A percentile compares a stretch with the other conserved stretches of the same genome.
phyloP scores from a whole-genome alignment of 208 protist species.

The Zelonia costaricensis region DNA sequence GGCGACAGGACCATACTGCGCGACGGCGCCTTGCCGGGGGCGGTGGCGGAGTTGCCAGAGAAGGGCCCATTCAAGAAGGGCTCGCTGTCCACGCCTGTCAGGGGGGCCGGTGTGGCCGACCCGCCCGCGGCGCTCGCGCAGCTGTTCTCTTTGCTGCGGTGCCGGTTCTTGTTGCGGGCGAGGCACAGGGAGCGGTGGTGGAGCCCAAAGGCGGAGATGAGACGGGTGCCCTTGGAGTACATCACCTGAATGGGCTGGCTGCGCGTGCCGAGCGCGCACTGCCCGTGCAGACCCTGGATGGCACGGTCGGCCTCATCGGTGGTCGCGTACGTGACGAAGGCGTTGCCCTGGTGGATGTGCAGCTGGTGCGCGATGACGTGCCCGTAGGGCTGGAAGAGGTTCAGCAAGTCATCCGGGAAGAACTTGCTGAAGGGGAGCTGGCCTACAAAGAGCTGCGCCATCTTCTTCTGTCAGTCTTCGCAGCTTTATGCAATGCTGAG shows the following conservation, averaged over 20 bases:
- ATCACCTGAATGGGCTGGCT: slow-evolving; percentile 73
- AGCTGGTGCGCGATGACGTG: slow-evolving; percentile 39
- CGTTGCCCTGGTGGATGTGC: slow-evolving; percentile 43
- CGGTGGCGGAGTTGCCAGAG: not conserved
- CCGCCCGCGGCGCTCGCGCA: not conserved
- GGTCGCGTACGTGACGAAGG: slow-evolving; percentile 70
- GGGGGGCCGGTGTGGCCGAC: not conserved
- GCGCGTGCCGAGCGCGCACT: slow-evolving; percentile 55
- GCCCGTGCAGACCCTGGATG: slow-evolving; percentile 61
- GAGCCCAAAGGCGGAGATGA: slow-evolving; percentile 62
- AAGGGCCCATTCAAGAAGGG: no score
- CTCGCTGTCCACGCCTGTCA: no score
- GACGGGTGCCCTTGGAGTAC: slow-evolving; percentile 61
- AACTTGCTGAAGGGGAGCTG: slow-evolving; percentile 57
- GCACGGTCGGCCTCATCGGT: slow-evolving; percentile 71
- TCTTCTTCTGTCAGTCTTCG: slow-evolving; percentile 1
- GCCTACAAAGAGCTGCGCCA: slow-evolving; percentile 42
- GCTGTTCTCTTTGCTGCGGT: slow-evolving; percentile 3
- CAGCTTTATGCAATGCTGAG: no score
- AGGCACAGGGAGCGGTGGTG: slow-evolving; percentile 40
- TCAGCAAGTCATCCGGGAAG: slow-evolving; percentile 40
- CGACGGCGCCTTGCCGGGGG: not conserved
- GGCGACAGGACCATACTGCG: slow-evolving; percentile 3
- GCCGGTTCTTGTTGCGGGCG: slow-evolving; percentile 24
- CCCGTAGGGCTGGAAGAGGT: slow-evolving; percentile 41